A percentile compares a stretch with the other conserved stretches of the same genome.
Evolutionary conservation across 1,284 basidiomycete species (phyloP).

Genomic region (Psilocybe mexicana): DNA sequence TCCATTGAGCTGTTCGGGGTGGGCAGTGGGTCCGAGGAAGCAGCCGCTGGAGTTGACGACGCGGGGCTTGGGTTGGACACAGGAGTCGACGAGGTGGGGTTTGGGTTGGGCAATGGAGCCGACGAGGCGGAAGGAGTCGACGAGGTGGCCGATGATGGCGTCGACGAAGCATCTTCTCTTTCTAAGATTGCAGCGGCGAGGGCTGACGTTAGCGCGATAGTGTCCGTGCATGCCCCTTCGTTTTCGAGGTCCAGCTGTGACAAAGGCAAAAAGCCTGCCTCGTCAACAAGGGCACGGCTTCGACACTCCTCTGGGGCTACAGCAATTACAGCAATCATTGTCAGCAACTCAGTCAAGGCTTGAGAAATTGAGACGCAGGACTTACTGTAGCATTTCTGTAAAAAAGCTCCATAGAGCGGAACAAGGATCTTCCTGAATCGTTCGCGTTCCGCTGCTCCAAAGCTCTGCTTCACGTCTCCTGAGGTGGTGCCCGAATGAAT

Average conservation of each 20-base stretch:
- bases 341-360: background rate
- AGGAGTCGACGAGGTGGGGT: too few species aligned
- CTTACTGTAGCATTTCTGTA: constrained; percentile 21
- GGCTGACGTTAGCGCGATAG: background rate
- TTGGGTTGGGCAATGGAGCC: too few species aligned
- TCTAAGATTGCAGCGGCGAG: background rate
- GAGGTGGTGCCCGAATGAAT: constrained; percentile 11
- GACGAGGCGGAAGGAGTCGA: too few species aligned
- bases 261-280: constrained; percentile 2
- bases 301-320: constrained; percentile 13
- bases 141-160: too few species aligned
- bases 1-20: too few species aligned
- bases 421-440: constrained; percentile 5
- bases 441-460: constrained; percentile 10
- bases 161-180: too few species aligned
- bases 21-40: too few species aligned
- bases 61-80: too few species aligned
- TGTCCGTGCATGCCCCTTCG: background rate
- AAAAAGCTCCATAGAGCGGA: constrained; percentile 10
- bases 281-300: background rate
- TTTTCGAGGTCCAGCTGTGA: background rate
- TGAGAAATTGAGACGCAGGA: too few species aligned
- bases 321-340: background rate
- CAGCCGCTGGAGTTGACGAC: too few species aligned
- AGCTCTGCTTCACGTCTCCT: constrained; percentile 16